Evolutionary conservation across 495 filamentous ascomycete species (phyloP), one percentile per base, ranked within the genome.

Genomic region (Lasiosphaeria miniovina): DNA sequence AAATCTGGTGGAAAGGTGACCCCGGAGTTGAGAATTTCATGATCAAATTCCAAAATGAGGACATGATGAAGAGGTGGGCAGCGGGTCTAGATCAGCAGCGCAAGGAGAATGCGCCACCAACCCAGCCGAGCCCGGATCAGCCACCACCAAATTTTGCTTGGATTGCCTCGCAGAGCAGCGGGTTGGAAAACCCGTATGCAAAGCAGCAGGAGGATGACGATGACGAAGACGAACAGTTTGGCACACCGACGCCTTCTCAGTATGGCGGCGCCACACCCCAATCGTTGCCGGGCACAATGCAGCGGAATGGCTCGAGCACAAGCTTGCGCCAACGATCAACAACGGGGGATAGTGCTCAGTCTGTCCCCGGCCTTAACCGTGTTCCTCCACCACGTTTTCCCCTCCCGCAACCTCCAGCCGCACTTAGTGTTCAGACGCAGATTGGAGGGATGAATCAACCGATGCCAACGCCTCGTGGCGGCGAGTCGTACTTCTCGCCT

Each of bases 1-100:
- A 98, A 70, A 98, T 98, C 51, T 98, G 91, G 78, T 98, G 94
- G 94, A 98, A 94, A 70, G 95, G 93, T 5, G 94, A 98, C 64
- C 90, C 93, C 4, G 90, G 91, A 0, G 92, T 98, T 6, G 94
- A 98, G 71, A 96, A 94, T 68, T 98, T 98, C 71, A 85, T 93
- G 66, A 95, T 98, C 67, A 87, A 88, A 59, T 98, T 96, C 72
- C 78, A 80, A 34, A 96, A 91, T 59, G 95, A 98, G 73, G 89
- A 94, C 55, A 84, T 77, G 14, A 93, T 98, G 88, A 91, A 88
- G 67, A 94, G 90, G 67, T 98, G 94, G 94, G 86, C 89, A 58
- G 75, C 70, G 0, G 80, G 83, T 17, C 74, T 90, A 11, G 84
- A 87, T 38, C 72, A 71, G 17, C 87, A 89, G 68, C 76, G 82